A percentile compares a stretch with the other conserved stretches of the same genome.
Evolutionary conservation across 108 stramenopile genomes (phyloP).

Genomic region (Asterionellopsis glacialis): DNA sequence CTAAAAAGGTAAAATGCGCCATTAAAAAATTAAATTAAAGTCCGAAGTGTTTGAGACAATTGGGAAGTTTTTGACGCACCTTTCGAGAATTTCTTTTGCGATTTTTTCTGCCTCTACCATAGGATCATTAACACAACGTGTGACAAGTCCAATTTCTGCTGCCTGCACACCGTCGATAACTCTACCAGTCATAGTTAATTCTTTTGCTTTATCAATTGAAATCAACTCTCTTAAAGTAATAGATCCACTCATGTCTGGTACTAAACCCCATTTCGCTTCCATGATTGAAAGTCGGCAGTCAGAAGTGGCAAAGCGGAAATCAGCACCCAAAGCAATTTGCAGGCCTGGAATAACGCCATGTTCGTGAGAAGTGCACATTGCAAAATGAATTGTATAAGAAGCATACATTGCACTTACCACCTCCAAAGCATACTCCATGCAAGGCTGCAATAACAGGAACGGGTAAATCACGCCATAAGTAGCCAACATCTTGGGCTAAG

Average conservation of each 20-base stretch:
- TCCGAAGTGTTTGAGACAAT: neutral
- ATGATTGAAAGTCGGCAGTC: constrained; percentile 83
- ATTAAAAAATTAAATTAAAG: constrained; percentile 1
- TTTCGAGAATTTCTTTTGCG: constrained; percentile 52
- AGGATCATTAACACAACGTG: constrained; percentile 72
- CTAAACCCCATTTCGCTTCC: constrained; percentile 90
- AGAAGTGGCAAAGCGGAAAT: constrained; percentile 72
- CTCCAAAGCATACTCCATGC: constrained; percentile 89
- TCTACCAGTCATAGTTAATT: constrained; percentile 82
- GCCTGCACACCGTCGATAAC: constrained; percentile 72
- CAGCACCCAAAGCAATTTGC: constrained; percentile 89
- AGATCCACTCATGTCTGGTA: constrained; percentile 87
- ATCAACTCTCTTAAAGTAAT: constrained; percentile 71
- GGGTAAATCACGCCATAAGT: constrained; percentile 78
- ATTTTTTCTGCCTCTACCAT: constrained; percentile 66
- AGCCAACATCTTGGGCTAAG: constrained; percentile 84
- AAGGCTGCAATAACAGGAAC: constrained; percentile 84
- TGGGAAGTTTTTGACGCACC: constrained; percentile 9
- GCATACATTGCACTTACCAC: constrained; percentile 7
- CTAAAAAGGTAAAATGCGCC: constrained; percentile 1
- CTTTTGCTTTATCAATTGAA: constrained; percentile 79
- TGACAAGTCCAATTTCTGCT: constrained; percentile 62
- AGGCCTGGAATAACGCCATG: constrained; percentile 27
- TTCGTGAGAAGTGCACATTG: too few relatives aligned
- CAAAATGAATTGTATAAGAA: too few relatives aligned